phyloP scores from a whole-genome alignment of 177 flowering plant species.

The Vitis hybrid region DNA sequence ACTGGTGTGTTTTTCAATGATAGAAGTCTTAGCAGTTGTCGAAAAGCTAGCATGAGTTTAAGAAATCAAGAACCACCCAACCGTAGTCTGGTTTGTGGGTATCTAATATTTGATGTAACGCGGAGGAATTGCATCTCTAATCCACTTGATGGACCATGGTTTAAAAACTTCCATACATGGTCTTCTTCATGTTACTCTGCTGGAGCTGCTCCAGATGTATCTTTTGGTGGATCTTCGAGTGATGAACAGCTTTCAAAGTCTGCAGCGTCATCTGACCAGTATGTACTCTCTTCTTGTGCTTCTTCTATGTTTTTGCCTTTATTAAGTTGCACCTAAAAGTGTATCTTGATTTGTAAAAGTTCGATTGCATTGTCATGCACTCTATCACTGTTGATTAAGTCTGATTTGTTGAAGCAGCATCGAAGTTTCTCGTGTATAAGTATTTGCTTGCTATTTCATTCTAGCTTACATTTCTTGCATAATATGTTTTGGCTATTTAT shows the following conservation, averaged over 20 bases:
- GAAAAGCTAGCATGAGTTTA: constrained; percentile 36
- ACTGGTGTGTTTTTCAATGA: constrained; percentile 35
- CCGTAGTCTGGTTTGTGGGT: constrained; percentile 15
- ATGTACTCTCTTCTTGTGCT: constrained; percentile 24
- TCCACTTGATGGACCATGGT: constrained; percentile 17
- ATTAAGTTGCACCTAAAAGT: not conserved
- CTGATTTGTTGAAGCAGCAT: not conserved
- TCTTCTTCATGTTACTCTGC: constrained; percentile 37
- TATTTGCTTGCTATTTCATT: not conserved
- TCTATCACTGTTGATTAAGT: not conserved
- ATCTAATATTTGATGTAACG: constrained; percentile 14
- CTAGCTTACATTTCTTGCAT: no score
- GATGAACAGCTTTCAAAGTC: constrained; percentile 44
- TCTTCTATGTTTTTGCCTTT: not conserved
- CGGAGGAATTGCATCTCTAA: constrained; percentile 11
- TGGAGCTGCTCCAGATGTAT: constrained; percentile 62
- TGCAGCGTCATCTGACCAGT: constrained; percentile 49
- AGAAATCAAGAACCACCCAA: constrained; percentile 18
- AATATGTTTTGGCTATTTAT: no score
- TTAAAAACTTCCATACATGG: constrained; percentile 28
- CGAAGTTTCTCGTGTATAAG: not conserved
- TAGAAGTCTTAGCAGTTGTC: constrained; percentile 27
- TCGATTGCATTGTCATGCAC: no score
- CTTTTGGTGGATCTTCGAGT: constrained; percentile 46
- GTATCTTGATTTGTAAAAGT: no score